Evolutionary conservation across 192 early-diverging fungal species (phyloP).

Genomic region (Rhizophagus sp.): DNA sequence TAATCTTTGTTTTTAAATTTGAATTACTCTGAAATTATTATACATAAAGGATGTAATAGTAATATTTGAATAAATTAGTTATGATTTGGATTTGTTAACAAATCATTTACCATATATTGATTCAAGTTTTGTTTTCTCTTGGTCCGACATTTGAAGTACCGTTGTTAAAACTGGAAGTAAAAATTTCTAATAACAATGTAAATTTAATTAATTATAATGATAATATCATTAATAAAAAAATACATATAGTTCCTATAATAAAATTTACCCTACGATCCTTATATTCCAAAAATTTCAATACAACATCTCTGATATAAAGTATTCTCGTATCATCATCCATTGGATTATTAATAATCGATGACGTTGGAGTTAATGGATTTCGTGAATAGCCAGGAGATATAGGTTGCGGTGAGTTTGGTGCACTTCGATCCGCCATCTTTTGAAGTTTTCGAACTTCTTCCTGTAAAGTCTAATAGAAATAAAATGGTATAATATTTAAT

Average conservation of each 20-base stretch:
- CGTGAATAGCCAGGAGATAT: slow-evolving; percentile 17
- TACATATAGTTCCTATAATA: neutral
- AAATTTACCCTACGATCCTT: slow-evolving; percentile 66
- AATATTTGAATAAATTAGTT: too few species aligned
- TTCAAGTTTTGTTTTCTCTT: slow-evolving; percentile 18
- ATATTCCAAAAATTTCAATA: slow-evolving; percentile 75
- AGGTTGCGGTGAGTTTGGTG: slow-evolving; percentile 30
- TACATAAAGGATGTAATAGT: too few species aligned
- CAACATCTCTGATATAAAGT: slow-evolving; percentile 74
- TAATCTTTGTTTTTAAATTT: too few species aligned
- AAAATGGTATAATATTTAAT: neutral
- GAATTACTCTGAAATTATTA: too few species aligned
- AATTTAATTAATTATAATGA: neutral
- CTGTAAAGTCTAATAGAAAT: slow-evolving; percentile 61
- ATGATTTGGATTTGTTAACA: neutral
- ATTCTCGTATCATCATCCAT: slow-evolving; percentile 62
- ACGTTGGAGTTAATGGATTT: slow-evolving; percentile 14
- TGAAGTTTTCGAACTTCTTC: slow-evolving; percentile 75
- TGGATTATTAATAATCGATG: neutral
- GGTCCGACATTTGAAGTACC: neutral
- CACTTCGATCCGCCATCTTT: slow-evolving; percentile 32
- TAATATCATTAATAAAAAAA: neutral
- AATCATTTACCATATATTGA: slow-evolving; percentile 9
- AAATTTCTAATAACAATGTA: neutral
- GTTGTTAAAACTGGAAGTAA: slow-evolving; percentile 14